phyloP scores from a whole-genome alignment of 2,329 filamentous ascomycete species.

The Neonectria coccinea region DNA sequence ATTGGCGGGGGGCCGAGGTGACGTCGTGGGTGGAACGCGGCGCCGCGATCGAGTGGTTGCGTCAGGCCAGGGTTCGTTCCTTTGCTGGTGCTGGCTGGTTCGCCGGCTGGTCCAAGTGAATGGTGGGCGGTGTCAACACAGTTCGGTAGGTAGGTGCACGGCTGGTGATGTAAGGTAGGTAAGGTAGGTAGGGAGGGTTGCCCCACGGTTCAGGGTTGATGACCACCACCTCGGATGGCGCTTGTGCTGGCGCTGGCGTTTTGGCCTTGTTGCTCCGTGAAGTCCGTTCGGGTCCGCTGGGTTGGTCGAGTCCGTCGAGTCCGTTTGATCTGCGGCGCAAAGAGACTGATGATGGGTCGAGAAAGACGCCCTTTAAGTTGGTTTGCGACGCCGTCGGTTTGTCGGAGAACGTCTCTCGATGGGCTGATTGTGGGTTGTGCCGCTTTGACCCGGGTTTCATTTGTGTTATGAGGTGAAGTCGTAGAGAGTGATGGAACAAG shows the following conservation, averaged over 20 bases:
- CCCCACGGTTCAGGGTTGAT: slow-evolving; percentile 28
- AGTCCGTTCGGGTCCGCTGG: background rate
- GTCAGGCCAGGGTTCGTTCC: slow-evolving; percentile 13
- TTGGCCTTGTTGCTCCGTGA: background rate
- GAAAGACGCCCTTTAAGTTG: background rate
- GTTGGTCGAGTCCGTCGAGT: background rate
- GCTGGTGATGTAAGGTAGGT: background rate
- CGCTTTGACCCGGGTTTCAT: slow-evolving; percentile 10
- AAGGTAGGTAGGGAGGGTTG: background rate
- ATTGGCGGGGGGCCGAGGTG: slow-evolving; percentile 31
- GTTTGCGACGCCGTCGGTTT: slow-evolving; percentile 12
- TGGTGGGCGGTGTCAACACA: slow-evolving; percentile 6
- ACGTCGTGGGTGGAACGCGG: slow-evolving; percentile 37
- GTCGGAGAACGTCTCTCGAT: slow-evolving; percentile 4
- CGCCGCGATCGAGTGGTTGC: slow-evolving; percentile 32
- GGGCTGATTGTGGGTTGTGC: slow-evolving; percentile 15
- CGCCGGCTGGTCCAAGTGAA: background rate
- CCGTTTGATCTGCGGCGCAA: slow-evolving; percentile 20
- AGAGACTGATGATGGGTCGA: slow-evolving; percentile 15
- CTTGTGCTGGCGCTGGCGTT: slow-evolving; percentile 1
- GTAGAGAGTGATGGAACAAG: background rate
- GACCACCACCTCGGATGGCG: slow-evolving; percentile 13
- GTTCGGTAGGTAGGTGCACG: background rate
- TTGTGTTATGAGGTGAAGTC: slow-evolving; percentile 3
- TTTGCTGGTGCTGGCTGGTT: slow-evolving; percentile 9